Evolutionary conservation across 1,284 basidiomycete species (phyloP).

Genomic region (Thelephora terrestris): DNA sequence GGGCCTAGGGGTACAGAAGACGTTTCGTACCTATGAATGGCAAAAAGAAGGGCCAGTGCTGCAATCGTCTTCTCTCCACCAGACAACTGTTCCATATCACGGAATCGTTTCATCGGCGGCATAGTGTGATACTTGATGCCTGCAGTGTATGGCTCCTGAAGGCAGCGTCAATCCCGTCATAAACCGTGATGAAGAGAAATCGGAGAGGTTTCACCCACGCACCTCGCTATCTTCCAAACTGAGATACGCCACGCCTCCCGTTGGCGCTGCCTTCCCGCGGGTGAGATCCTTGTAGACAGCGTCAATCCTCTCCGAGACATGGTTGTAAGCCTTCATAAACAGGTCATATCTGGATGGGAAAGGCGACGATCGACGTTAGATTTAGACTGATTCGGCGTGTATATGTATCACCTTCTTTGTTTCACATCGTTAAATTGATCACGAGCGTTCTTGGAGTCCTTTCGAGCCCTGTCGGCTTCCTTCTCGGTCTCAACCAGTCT

Average conservation of each 20-base stretch:
- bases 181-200: neutral
- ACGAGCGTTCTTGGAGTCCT: slow-evolving; percentile 80
- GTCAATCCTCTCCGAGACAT: slow-evolving; percentile 93
- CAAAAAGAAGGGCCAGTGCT: slow-evolving; percentile 89
- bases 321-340: slow-evolving; percentile 94
- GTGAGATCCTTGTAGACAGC: slow-evolving; percentile 97
- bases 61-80: slow-evolving; percentile 99
- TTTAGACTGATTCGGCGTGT: neutral
- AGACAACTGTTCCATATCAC: slow-evolving; percentile 97
- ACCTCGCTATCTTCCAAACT: slow-evolving; percentile 94
- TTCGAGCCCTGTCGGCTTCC: slow-evolving; percentile 69
- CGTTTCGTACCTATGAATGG: slow-evolving; percentile 74
- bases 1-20: too few species aligned
- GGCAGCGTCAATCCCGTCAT: neutral
- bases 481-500: slow-evolving; percentile 66
- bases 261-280: slow-evolving; percentile 84
- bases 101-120: slow-evolving; percentile 98
- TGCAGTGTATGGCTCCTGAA: slow-evolving; percentile 86
- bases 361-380: slow-evolving; percentile 1
- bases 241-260: slow-evolving; percentile 95
- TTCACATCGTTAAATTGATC: slow-evolving; percentile 89
- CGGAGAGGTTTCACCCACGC: slow-evolving; percentile 12
- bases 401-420: slow-evolving; percentile 52
- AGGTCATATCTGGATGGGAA: slow-evolving; percentile 51
- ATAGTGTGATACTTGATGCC: slow-evolving; percentile 99